Evolutionary conservation across 257 asterid species (phyloP), one percentile per base, ranked within the genome.

Genomic region (Phtheirospermum japonicum): DNA sequence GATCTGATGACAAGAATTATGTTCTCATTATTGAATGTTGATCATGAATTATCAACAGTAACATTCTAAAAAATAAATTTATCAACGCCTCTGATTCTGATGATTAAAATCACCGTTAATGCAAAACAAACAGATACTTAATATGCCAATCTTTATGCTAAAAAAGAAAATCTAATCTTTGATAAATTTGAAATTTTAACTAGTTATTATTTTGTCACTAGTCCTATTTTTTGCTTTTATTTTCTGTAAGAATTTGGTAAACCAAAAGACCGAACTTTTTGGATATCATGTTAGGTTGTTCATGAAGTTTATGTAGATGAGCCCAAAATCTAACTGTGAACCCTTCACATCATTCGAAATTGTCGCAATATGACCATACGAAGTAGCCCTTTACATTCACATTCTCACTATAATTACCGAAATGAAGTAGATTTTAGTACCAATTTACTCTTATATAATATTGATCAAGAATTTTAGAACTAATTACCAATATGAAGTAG

Each of bases 351-450:
- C 81, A 75, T 39, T 79, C 82, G 42, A 70, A 79, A 7, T 74
- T 78, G 73, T 82, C 86, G 28, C 82, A 51, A 57, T 77, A 73
- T 12, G 93, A 45, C 85, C 86, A 85, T 5, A 67, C 76, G 46
- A 82, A 85, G 74, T 73, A 85, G 2, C 86, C 93, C 60, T 70
- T 67, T 0, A 82, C 78, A 13, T 77, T 63, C 60, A 73, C 79
- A 2, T 50, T 50, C 59, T 66, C 76, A n/a, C 77, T 70, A 66
- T 65, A 57, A 64, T 7, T 28, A 46, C 48, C 31, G 14, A 57
- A 64, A 56, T 30, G 2, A 46, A 9, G 23, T 4, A 2, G 18
- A 5, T 17, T 0, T 34, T 14, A 46, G 2, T 14, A 48, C 3
- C 10, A 48, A 48, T 7, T 17, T 48, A 18, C 6, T n/a, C 6